These are phyloP conservation scores for Plasmodium malariae DNA, from an alignment of 169 alveolate species.

Conservation along the genomic window DNA sequence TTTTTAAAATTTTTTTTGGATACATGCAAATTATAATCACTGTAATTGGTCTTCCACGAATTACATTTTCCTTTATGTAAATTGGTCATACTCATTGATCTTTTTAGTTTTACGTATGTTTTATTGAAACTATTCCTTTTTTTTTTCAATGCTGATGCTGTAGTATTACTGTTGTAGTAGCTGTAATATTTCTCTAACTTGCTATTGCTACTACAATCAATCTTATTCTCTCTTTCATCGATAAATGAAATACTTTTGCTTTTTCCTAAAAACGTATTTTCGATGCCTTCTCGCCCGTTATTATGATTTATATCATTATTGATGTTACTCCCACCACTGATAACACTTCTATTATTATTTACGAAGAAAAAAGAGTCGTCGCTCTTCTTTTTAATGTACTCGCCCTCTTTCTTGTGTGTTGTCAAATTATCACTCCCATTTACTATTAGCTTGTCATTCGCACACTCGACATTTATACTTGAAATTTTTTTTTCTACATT, in stretches of 20 bases:
- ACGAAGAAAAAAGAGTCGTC: background rate
- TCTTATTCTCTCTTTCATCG: background rate
- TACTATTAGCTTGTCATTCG: background rate
- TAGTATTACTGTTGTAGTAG: background rate
- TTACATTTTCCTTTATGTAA: background rate
- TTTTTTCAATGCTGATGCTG: background rate
- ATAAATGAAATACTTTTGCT: background rate
- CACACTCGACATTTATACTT: no score
- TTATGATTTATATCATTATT: background rate
- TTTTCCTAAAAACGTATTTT: background rate
- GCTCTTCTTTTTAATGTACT: background rate
- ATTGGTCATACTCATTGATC: constrained; percentile 22
- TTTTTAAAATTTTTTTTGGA: background rate
- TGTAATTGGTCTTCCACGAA: background rate
- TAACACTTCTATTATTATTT: background rate
- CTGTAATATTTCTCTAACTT: background rate
- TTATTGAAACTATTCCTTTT: background rate
- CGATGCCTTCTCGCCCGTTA: background rate
- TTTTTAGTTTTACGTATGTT: background rate
- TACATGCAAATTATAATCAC: background rate
- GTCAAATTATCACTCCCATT: background rate
- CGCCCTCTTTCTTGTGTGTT: background rate
- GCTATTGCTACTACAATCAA: background rate
- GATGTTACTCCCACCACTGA: background rate
- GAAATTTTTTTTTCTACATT: background rate